Evolutionary conservation across 495 filamentous ascomycete species (phyloP), one percentile per base, ranked within the genome.

Genomic region (Talaromyces nanjingensis): DNA sequence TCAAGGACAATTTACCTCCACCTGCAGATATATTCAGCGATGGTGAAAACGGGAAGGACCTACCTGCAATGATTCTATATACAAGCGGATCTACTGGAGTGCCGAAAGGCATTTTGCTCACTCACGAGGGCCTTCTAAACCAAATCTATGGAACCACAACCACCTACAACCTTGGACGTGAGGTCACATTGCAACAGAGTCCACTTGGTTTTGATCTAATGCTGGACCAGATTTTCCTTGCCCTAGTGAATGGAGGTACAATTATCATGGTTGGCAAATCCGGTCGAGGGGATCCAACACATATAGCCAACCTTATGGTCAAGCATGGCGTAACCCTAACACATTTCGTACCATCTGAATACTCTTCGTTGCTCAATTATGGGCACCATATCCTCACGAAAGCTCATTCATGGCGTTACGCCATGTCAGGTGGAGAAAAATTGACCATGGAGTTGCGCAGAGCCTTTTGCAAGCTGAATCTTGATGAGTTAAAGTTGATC

Each of bases 181-280:
- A 77, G 57, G 64, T 60, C 0, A 66, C 76, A 0, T 61, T 82
- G 3, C 79, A 82, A 33, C 80, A 83, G 42, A 80, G 76, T n/a
- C 67, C 78, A 0, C 70, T 71, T 27, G 66, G 65, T 0, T 83
- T 78, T 69, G 73, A 83, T 62, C 59, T 71, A 42, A 78, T 76
- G 6, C 42, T 70, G 0, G 68, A 62, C 57, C 76, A 81, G 39
- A 76, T 77, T 0, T 70, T 73, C 39, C 53, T 66, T 1, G 73
- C 71, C 0, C 61, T 74, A 1, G 68, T 61, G 18, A 74, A 69
- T 29, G 77, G 72, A 1, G 76, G 73, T 6, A 78, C 67, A 0
- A 33, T 81, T 3, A 22, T 74, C 1, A 65, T 79, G 14, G 69
- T 72, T 4, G 64, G 65, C 2, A 62, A 22, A 8, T 39, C 42